These are phyloP conservation scores for Tuber umbilicatum DNA, from an alignment of 495 filamentous ascomycete genomes.

Conservation along the genomic window DNA sequence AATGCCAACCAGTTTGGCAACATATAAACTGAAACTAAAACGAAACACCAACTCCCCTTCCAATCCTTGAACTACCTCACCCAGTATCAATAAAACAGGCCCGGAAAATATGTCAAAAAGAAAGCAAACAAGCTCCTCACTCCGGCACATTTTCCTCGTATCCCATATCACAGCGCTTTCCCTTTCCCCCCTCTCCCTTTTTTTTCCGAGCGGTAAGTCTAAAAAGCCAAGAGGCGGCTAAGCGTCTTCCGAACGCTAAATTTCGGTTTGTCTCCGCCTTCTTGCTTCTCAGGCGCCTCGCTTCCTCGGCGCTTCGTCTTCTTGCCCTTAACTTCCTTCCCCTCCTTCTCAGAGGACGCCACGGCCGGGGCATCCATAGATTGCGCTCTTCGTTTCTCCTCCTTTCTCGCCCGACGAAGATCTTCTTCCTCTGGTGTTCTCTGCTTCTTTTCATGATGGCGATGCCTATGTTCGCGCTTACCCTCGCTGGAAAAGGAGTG, in stretches of 20 bases:
- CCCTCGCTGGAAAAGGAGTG: conserved; percentile 31
- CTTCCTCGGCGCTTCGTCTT: conserved; percentile 22
- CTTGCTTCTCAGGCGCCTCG: conserved; percentile 13
- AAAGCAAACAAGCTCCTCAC: conserved; percentile 10
- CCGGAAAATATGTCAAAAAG: conserved; percentile 1
- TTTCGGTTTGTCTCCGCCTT: conserved; percentile 19
- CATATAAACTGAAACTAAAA: conserved; percentile 8
- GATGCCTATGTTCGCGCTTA: conserved; percentile 27
- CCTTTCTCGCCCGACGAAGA: conserved; percentile 25
- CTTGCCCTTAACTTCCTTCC: conserved; percentile 18
- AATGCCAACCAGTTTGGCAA: conserved; percentile 9
- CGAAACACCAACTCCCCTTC: background rate
- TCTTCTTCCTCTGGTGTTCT: conserved; percentile 35
- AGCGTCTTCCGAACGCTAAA: conserved; percentile 21
- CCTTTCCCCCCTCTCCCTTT: background rate
- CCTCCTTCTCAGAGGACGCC: conserved; percentile 8
- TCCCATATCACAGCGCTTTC: background rate
- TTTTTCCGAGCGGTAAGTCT: background rate
- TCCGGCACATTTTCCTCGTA: conserved; percentile 9
- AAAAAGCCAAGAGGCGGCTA: conserved; percentile 21
- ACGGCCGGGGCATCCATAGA: conserved; percentile 11
- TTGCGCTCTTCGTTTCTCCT: conserved; percentile 30
- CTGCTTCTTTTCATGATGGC: conserved; percentile 16
- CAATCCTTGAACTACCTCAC: background rate
- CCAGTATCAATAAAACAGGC: conserved; percentile 2